phyloP scores from a whole-genome alignment of 2,329 filamentous ascomycete genomes.

The Cucurbitaria berberidis region DNA sequence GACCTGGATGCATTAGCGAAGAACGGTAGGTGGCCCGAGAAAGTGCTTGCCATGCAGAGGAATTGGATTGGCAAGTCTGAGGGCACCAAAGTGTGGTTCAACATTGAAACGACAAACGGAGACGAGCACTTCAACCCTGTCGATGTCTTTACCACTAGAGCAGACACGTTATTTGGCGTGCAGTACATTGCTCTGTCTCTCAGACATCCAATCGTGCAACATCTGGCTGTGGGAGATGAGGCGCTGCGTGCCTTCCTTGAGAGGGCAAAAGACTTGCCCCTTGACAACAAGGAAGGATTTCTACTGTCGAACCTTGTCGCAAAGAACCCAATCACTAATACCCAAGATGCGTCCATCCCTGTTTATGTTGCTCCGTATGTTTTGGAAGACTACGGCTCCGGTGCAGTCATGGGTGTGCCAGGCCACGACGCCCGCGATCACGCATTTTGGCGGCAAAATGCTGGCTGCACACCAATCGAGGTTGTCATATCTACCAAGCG shows the following conservation, averaged over 20 bases:
- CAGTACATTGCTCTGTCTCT: conserved; percentile 83
- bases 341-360: conserved; percentile 64
- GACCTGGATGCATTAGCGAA: conserved; percentile 71
- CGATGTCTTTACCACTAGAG: conserved; percentile 81
- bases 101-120: conserved; percentile 54
- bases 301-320: conserved; percentile 58
- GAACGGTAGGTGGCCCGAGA: conserved; percentile 76
- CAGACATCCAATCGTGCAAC: conserved; percentile 70
- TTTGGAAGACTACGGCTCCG: conserved; percentile 82
- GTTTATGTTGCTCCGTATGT: conserved; percentile 87
- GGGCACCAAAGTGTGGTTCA: conserved; percentile 75
- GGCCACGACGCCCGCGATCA: conserved; percentile 81
- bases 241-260: conserved; percentile 73
- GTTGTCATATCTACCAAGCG: conserved; percentile 55
- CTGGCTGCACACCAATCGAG: conserved; percentile 64
- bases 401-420: conserved; percentile 90
- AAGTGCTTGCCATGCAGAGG: conserved; percentile 80
- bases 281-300: conserved; percentile 69
- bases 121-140: conserved; percentile 58
- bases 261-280: conserved; percentile 58
- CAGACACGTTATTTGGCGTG: conserved; percentile 85
- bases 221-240: conserved; percentile 64
- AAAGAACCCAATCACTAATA: conserved; percentile 56
- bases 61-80: conserved; percentile 86
- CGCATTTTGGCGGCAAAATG: conserved; percentile 79